Base-by-base conservation (phyloP, 208 protist genomes). In the Borovskyia barvae region DNA sequence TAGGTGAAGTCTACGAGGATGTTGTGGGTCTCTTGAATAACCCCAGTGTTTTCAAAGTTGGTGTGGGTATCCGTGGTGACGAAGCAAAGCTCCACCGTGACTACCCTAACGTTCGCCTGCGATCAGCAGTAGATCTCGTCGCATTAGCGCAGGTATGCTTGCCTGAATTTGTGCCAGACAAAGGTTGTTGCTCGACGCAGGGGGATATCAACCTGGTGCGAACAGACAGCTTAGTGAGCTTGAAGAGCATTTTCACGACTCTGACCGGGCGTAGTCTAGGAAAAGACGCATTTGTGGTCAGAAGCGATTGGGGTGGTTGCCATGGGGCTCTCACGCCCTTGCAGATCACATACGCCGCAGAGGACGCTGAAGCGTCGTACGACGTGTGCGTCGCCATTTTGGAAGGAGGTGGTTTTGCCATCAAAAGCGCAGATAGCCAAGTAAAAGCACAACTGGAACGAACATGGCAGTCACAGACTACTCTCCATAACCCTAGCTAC, bases 21-120 rank as follows among this genome's bases (percentile, higher is more conserved):
- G 51, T 82, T 20, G 30, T 55, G 15, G 14, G 11, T 11, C 42
- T 88, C 8, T 62, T 88, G 15, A 11, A 22, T n/a, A 49, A 76
- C 42, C 22, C 20, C 2, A 30, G 17, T 17, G 42, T 85, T 20
- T 45, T 63, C 25, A 84, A 82, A 30, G 64, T 80, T 7, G 77
- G 81, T 8, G 77, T 85, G 3, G 77, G 77, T 11, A 77, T 88
- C 35, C 36, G 61, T 63, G 81, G 81, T 2, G 81, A 88, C 53
- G 60, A 78, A 55, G 52, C 57, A 12, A 84, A 84, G 40, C 55
- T 88, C 26, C 58, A 77, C 60, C 33, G 37, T 14, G 81, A 88
- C 48, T 88, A 88, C 49, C 30, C 48, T 11, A 40, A 42, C 5
- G 25, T 72, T 17, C 19, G 24, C 2, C 43, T 77, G 3, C 41